These are phyloP conservation scores for Petasospora fabianii DNA, from an alignment of 1,139 yeast genomes.

Conservation along the genomic window DNA sequence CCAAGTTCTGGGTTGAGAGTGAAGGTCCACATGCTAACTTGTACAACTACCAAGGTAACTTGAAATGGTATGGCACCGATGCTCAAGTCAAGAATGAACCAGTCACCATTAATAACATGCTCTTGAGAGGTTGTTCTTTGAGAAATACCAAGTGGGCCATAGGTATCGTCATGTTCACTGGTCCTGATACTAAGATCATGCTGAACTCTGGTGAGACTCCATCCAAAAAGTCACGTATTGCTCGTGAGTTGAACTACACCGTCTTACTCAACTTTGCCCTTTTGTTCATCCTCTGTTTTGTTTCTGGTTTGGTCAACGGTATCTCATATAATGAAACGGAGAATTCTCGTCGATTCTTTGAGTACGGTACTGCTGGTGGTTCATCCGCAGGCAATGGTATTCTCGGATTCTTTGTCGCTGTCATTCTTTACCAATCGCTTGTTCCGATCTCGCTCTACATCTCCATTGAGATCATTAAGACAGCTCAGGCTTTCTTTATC, in stretches of 20 bases:
- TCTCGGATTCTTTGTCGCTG: constrained; percentile 81
- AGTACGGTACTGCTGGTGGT: constrained; percentile 55
- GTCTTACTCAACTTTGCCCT: constrained; percentile 75
- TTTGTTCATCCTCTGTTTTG: constrained; percentile 73
- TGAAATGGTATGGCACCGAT: constrained; percentile 34
- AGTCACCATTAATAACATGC: constrained; percentile 70
- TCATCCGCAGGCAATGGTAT: constrained; percentile 77
- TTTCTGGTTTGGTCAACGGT: constrained; percentile 83
- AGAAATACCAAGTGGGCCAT: constrained; percentile 93
- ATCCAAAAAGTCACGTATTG: constrained; percentile 77
- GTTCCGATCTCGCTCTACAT: constrained; percentile 95
- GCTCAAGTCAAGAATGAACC: constrained; percentile 49
- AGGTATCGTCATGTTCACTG: constrained; percentile 87
- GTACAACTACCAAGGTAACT: constrained; percentile 75
- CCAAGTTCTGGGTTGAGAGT: constrained; percentile 82
- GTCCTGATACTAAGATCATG: constrained; percentile 89
- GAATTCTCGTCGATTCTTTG: constrained; percentile 67
- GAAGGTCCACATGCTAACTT: constrained; percentile 86
- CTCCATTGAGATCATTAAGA: constrained; percentile 91
- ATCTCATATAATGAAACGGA: constrained; percentile 51
- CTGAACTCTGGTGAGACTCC: constrained; percentile 92
- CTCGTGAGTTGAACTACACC: constrained; percentile 77
- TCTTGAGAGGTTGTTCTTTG: constrained; percentile 87
- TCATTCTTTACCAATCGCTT: constrained; percentile 84
- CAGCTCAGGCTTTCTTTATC: constrained; percentile 90